Evolutionary conservation across 495 filamentous ascomycete genomes (phyloP).

Genomic region (Penicillium lagena): DNA sequence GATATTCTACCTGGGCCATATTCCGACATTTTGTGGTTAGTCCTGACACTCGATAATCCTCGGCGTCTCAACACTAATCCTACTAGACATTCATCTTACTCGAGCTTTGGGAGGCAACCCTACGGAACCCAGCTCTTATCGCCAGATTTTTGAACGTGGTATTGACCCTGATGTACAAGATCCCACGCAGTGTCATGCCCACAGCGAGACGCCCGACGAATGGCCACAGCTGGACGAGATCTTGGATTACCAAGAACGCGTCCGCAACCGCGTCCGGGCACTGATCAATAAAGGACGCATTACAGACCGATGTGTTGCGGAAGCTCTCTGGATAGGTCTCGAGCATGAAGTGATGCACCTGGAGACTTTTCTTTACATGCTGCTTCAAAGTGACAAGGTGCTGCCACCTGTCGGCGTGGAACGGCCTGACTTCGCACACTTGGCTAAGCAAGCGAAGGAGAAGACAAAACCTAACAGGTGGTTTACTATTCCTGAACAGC

Average conservation of each 20-base stretch:
- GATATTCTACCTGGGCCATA: slow-evolving; percentile 96
- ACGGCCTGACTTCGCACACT: slow-evolving; percentile 62
- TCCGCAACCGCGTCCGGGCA: slow-evolving; percentile 55
- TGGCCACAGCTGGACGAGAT: slow-evolving; percentile 80
- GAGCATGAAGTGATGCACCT: slow-evolving; percentile 97
- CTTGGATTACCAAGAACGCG: slow-evolving; percentile 61
- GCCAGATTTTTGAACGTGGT: slow-evolving; percentile 81
- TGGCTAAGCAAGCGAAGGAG: slow-evolving; percentile 37
- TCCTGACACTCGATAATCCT: background rate
- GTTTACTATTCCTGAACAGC: slow-evolving; percentile 69
- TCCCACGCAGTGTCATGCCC: slow-evolving; percentile 76
- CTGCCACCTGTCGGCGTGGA: slow-evolving; percentile 59
- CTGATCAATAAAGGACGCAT: slow-evolving; percentile 43
- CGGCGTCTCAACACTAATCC: background rate
- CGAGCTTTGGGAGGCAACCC: slow-evolving; percentile 59
- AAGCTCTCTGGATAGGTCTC: slow-evolving; percentile 84
- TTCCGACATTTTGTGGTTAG: slow-evolving; percentile 73
- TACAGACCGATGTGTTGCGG: slow-evolving; percentile 52
- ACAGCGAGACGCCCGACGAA: slow-evolving; percentile 81
- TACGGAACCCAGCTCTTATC: slow-evolving; percentile 65
- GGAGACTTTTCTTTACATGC: slow-evolving; percentile 94
- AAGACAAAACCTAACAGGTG: slow-evolving; percentile 65
- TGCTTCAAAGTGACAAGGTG: slow-evolving; percentile 78
- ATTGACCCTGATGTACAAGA: slow-evolving; percentile 97
- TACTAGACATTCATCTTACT: slow-evolving; percentile 72